Conservation (phyloP, 2,329 filamentous ascomycete genomes). For the Talaromyces albobiverticillius region DNA sequence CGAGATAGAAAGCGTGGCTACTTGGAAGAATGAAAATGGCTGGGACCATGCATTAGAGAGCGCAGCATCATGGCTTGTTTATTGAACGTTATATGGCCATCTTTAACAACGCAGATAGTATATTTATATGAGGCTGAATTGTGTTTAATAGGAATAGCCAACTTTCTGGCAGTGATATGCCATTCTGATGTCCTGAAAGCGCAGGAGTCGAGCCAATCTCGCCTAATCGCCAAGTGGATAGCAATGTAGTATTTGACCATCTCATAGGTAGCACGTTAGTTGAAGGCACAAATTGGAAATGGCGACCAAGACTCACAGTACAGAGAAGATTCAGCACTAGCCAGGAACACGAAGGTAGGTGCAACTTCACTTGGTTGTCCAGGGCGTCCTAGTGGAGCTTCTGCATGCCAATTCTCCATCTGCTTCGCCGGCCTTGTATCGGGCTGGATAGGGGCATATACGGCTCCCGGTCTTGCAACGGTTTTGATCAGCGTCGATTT, state of each 20-base stretch:
- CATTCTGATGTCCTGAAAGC: neutral
- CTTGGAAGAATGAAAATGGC: constrained; percentile 36
- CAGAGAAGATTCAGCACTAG: constrained; percentile 32
- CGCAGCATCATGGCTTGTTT: constrained; percentile 36
- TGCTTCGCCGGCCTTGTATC: constrained; percentile 32
- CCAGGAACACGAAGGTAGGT: constrained; percentile 39
- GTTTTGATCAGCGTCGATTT: neutral
- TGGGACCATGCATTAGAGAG: constrained; percentile 35
- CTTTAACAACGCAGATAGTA: neutral
- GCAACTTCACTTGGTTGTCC: constrained; percentile 40
- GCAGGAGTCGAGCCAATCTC: neutral
- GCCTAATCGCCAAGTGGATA: constrained; percentile 33
- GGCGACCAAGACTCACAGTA: constrained; percentile 28
- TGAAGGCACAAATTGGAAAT: neutral
- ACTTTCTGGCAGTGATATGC: neutral
- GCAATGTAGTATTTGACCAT: constrained; percentile 34
- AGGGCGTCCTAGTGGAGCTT: constrained; percentile 30
- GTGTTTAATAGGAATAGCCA: neutral
- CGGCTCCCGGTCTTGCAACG: constrained; percentile 26
- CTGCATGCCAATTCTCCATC: constrained; percentile 33
- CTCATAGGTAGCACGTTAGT: constrained; percentile 18
- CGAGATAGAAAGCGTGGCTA: constrained; percentile 35
- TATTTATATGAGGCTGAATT: neutral
- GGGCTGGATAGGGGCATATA: constrained; percentile 35
- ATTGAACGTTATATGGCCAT: constrained; percentile 17